Evolutionary conservation across 768 basidiomycete genomes (phyloP), one percentile per base, ranked within the genome.

Genomic region (Rhizopogon vesiculosus): DNA sequence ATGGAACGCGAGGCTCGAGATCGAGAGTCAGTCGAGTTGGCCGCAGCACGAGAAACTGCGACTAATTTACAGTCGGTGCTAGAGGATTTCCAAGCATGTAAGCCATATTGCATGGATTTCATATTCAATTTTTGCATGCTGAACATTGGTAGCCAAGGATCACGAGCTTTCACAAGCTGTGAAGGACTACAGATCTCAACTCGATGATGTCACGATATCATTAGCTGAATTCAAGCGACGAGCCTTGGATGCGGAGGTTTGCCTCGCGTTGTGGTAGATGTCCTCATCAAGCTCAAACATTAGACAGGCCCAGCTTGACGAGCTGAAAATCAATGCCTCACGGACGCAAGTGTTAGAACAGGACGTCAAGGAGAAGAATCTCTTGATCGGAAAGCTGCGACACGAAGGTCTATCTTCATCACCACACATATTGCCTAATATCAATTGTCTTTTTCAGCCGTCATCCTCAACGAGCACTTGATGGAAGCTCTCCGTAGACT

Each of bases 401-500:
- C 96, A 98, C 63, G 96, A 99, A 81, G 85, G 95, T 94, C 59
- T 35, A 75, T 68, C 40, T 61, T 16, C 33, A 51, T 44, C 33
- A 28, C 19, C 22, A 19, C 31, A 43, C 22, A 25, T 39, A 51
- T 41, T 19, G 19, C 33, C 15, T 22, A 45, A 43, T 57, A n/a
- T 52, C 45, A 29, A 54, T 61, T 35, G 25, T n/a, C 35, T 8
- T 40, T 19, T 19, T 12, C 60, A 96, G 96, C 89, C 50, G 93
- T 99, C 13, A 96, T 98, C 56, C 86, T 95, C 67, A 98, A 98
- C 61, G 97, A 98, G 66, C 97, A 99, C 64, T 78, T 99, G 10
- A 97, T 94, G 64, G 96, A 98, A 71, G 97, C 97, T 3, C 82
- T 99, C n/a, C 91, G 96, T 12, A 87, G 97, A 22, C 79, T 99